These are phyloP conservation scores for Dissophora ornata DNA, from an alignment of 192 early-diverging fungal genomes.

Conservation along the genomic window DNA sequence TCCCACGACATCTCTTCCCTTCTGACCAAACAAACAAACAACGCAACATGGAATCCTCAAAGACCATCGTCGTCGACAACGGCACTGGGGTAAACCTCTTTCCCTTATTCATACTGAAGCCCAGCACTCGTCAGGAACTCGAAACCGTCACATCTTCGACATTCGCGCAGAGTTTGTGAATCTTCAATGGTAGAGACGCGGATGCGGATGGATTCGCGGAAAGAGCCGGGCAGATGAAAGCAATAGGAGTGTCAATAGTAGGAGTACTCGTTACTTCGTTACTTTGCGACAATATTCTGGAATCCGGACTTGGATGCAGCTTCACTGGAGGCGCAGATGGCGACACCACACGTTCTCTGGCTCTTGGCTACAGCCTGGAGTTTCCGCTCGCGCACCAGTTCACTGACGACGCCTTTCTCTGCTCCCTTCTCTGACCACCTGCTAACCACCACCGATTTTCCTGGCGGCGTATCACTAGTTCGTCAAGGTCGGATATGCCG, in stretches of 20 bases:
- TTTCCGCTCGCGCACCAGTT: not conserved
- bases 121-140: not conserved
- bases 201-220: too few relatives aligned
- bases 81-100: conserved; percentile 75
- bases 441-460: not conserved
- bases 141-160: conserved; percentile 1
- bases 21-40: not conserved
- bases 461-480: conserved; percentile 66
- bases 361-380: not conserved
- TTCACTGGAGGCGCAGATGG: not conserved
- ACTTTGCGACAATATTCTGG: too few relatives aligned
- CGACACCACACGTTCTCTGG: too few relatives aligned
- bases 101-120: too few relatives aligned
- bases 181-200: not conserved
- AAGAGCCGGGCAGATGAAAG: too few relatives aligned
- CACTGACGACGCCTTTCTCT: too few relatives aligned
- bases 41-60: conserved; percentile 64
- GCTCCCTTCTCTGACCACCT: not conserved
- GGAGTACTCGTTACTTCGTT: too few relatives aligned
- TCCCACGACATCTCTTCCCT: not conserved
- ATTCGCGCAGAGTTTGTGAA: not conserved
- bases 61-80: conserved; percentile 86
- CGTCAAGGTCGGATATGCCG: conserved; percentile 97
- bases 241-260: too few relatives aligned
- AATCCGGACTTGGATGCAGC: too few relatives aligned